Evolutionary conservation across 1,284 basidiomycete species (phyloP), one percentile per base, ranked within the genome.

Genomic region (Caloboletus firmus): DNA sequence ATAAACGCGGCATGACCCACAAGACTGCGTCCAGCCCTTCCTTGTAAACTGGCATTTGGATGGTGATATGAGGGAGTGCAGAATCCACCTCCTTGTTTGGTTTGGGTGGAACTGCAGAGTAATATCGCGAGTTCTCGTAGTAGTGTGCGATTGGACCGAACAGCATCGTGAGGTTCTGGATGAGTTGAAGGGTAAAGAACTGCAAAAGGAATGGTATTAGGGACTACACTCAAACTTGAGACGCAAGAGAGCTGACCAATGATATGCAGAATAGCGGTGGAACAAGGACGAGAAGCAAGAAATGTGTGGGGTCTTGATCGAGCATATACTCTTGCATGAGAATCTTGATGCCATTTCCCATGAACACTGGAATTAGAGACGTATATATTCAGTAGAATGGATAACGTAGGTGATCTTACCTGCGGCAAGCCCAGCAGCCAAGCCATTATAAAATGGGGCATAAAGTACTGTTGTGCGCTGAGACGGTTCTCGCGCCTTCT

Each of bases 41-140:
- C 71, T 90, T 91, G 75, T 91, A 92, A 7, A 91, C 90, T 0
- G 90, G 89, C 76, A 91, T 80, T 64, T 90, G 82, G 52, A 91
- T 78, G 0, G 89, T 88, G 55, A 91, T 76, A 62, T 90, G 89
- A 3, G 89, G 89, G 2, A 91, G 75, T 35, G 72, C 74, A 1
- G 72, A 58, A 59, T 89, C 86, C 17, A 87, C 74, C n/a, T 78
- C 77, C 49, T 79, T 78, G 66, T 86, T 85, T n/a, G 83, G 73
- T 15, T 65, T 72, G 0, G 86, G 83, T 26, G 73, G 76, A 49
- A 82, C 57, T 12, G 85, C 86, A 9, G 84, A 87, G 68, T 88
- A 89, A 65, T 86, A 89, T 49, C 77, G 78, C 0, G 84, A 87
- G 71, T 89, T 90, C 70, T 88, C 79, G 62, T 85, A 79, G 67